Evolutionary conservation across 1,139 yeast species (phyloP).

Genomic region (Yamadazyma blattariae): DNA sequence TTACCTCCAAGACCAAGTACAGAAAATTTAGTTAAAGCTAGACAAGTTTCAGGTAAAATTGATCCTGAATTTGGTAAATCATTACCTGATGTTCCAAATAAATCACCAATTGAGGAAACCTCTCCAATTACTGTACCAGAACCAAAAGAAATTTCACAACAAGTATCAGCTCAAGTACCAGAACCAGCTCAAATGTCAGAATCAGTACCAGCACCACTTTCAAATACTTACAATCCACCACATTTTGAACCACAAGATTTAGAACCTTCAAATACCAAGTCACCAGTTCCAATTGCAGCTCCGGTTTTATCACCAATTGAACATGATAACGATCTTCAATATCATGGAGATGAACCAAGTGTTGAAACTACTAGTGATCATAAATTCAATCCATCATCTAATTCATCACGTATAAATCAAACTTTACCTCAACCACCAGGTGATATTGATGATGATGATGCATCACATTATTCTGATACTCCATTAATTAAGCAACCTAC

Average conservation of each 20-base stretch:
- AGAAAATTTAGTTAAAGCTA: slow-evolving; percentile 29
- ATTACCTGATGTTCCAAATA: background rate
- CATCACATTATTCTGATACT: slow-evolving; percentile 9
- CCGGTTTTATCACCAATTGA: background rate
- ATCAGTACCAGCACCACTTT: background rate
- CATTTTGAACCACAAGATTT: background rate
- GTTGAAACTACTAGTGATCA: background rate
- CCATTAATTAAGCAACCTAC: background rate
- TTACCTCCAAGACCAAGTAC: slow-evolving; percentile 40
- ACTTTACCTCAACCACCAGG: slow-evolving; percentile 15
- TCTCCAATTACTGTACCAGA: background rate
- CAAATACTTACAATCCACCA: background rate
- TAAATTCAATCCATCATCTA: background rate
- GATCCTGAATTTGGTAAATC: background rate
- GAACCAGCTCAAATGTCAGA: slow-evolving; percentile 1
- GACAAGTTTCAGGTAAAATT: slow-evolving; percentile 23
- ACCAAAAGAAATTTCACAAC: background rate
- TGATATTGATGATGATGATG: slow-evolving; percentile 9
- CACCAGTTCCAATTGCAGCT: background rate
- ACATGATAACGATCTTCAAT: no score
- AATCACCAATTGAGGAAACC: background rate
- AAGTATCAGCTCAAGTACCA: background rate
- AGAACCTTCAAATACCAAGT: background rate
- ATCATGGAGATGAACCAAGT: no score
- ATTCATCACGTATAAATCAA: slow-evolving; percentile 8